phyloP scores from a whole-genome alignment of 345 rosid species.

The Populus deltoides region DNA sequence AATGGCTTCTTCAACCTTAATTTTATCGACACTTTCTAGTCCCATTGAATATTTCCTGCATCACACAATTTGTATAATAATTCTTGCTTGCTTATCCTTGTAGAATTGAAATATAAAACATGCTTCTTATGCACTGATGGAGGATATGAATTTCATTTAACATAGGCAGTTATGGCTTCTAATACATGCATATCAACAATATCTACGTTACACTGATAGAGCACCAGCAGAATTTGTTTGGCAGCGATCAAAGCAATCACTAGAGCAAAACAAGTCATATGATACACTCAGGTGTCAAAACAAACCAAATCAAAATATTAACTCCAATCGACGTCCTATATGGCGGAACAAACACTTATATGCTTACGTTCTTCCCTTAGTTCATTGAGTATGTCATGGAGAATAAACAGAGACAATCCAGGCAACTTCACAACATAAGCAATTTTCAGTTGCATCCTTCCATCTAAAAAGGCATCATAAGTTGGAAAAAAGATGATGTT shows the following conservation, averaged over 20 bases:
- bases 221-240: background rate
- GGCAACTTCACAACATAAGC: background rate
- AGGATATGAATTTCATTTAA: background rate
- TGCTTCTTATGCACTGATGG: background rate
- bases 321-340: no score
- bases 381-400: no score
- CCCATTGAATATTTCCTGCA: conserved; percentile 27
- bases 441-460: background rate
- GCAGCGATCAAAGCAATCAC: no score
- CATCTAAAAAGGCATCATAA: no score
- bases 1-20: conserved; percentile 26
- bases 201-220: background rate
- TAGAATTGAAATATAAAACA: background rate
- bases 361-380: no score
- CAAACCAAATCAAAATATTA: no score
- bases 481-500: no score
- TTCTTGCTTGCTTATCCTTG: background rate
- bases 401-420: background rate
- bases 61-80: background rate
- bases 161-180: background rate
- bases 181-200: background rate
- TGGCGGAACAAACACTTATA: no score
- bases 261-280: no score
- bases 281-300: no score
- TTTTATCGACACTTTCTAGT: conserved; percentile 19